phyloP scores from a whole-genome alignment of 305 asterid genomes.

The Fraxinus velutina region DNA sequence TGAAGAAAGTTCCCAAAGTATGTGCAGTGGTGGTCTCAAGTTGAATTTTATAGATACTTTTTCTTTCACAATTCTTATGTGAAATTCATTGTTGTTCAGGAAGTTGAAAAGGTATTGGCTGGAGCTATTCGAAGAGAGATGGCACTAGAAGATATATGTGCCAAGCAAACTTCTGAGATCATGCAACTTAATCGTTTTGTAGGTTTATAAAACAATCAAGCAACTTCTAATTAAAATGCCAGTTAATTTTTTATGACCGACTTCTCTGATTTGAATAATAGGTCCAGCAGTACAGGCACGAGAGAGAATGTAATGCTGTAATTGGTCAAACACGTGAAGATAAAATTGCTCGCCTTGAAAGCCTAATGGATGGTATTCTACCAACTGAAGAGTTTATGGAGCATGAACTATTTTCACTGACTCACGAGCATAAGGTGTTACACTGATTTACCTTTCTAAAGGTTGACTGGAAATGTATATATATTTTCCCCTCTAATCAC shows the following conservation, averaged over 20 bases:
- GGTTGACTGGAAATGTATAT: neutral
- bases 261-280: constrained; percentile 28
- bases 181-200: constrained; percentile 90
- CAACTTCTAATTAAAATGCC: neutral
- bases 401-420: constrained; percentile 65
- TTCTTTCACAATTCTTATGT: constrained; percentile 24
- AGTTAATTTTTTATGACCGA: constrained; percentile 18
- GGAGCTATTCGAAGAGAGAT: constrained; percentile 99
- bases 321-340: constrained; percentile 90
- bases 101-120: constrained; percentile 91
- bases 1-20: constrained; percentile 73
- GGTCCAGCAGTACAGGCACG: constrained; percentile 95
- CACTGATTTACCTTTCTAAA: neutral
- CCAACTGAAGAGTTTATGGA: constrained; percentile 85
- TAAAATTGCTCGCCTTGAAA: constrained; percentile 87
- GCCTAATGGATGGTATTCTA: constrained; percentile 88
- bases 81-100: constrained; percentile 45
- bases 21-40: constrained; percentile 29
- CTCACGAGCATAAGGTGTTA: constrained; percentile 67
- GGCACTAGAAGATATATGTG: constrained; percentile 89
- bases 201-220: constrained; percentile 28
- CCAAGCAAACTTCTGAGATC: constrained; percentile 73
- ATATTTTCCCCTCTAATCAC: constrained; percentile 23
- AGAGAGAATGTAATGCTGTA: constrained; percentile 87
- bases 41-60: constrained; percentile 14